phyloP scores from a whole-genome alignment of 2,329 filamentous ascomycete genomes.

The Cytospora paraplurivora region DNA sequence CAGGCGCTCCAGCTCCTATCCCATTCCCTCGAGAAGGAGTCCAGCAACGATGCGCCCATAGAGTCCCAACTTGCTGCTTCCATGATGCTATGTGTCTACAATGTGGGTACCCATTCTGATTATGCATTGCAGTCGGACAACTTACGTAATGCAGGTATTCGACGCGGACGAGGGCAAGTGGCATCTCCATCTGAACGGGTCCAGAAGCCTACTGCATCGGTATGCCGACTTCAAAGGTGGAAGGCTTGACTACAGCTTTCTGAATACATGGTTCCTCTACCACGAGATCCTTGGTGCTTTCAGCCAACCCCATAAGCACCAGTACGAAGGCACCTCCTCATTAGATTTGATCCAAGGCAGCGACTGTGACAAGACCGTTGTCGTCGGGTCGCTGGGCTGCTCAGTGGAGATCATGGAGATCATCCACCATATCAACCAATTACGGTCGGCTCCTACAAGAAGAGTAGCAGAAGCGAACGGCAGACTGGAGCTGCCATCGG shows the following conservation, averaged over 20 bases:
- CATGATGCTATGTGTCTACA: conserved; percentile 55
- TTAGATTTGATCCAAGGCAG: conserved; percentile 37
- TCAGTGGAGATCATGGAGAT: conserved; percentile 49
- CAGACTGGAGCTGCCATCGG: conserved; percentile 22
- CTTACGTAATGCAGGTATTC: conserved; percentile 44
- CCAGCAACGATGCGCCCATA: conserved; percentile 33
- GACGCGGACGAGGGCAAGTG: conserved; percentile 51
- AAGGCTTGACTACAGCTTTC: conserved; percentile 40
- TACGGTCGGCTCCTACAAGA: conserved; percentile 31
- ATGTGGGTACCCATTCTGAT: conserved; percentile 38
- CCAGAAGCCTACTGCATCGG: conserved; percentile 41
- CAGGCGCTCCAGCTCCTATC: conserved; percentile 44
- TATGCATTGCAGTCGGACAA: not conserved
- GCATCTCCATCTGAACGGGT: conserved; percentile 48
- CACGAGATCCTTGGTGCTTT: conserved; percentile 50
- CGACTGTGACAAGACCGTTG: conserved; percentile 39
- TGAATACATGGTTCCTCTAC: conserved; percentile 51
- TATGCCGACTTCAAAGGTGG: conserved; percentile 33
- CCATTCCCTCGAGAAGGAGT: conserved; percentile 39
- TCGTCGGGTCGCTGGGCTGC: conserved; percentile 51
- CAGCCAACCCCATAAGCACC: conserved; percentile 39
- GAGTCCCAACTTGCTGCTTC: conserved; percentile 48
- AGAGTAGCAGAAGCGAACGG: conserved; percentile 1
- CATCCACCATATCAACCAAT: conserved; percentile 46
- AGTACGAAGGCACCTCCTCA: conserved; percentile 34